Base-by-base conservation (phyloP, 257 asterid genomes). In the Rehmannia glutinosa region DNA sequence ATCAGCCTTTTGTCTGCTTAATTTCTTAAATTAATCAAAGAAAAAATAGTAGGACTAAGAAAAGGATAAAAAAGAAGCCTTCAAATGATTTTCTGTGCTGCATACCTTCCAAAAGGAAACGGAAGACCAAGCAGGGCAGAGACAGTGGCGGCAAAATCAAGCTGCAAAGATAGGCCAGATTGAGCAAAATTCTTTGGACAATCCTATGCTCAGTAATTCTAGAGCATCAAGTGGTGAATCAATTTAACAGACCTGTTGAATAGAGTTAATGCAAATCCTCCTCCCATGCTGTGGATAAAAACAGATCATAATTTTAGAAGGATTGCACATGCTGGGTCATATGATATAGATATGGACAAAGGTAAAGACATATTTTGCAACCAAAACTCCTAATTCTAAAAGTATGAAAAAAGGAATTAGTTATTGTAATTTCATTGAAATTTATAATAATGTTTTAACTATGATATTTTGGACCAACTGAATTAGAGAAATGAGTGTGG, bases 81-180 rank as follows among this genome's bases (percentile, higher is more conserved):
- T 25, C 19, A 66, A 28, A 64, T 51, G 53, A 73, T 50, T 78
- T 55, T 73, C n/a, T 66, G 66, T 57, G 62, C 64, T 41, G 75
- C 21, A 45, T 81, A 91, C 97, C 97, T 92, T 82, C 98, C 97
- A 75, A 92, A 92, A 67, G 98, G 97, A 84, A 86, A 82, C 33
- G 98, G 97, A 74, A 92, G 39, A 62, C 95, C 98, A 73, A 92
- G 88, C 77, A 92, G 80, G 15, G 97, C 90, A 80, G 94, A 84
- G 24, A 90, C 90, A 61, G 98, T 90, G 15, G 83, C 92, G 1
- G 91, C 86, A 66, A 92, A 92, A 79, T 92, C 98, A 76, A 92
- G 97, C 98, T 92, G 89, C 80, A 79, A 77, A 66, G 6, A 69
- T 23, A 59, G 60, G 75, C 55, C 38, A 66, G 66, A 47, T 56